Percentiles rank a stretch among this genome's conserved stretches.
phyloP scores from a whole-genome alignment of 495 filamentous ascomycete species.

The Podospora australis region DNA sequence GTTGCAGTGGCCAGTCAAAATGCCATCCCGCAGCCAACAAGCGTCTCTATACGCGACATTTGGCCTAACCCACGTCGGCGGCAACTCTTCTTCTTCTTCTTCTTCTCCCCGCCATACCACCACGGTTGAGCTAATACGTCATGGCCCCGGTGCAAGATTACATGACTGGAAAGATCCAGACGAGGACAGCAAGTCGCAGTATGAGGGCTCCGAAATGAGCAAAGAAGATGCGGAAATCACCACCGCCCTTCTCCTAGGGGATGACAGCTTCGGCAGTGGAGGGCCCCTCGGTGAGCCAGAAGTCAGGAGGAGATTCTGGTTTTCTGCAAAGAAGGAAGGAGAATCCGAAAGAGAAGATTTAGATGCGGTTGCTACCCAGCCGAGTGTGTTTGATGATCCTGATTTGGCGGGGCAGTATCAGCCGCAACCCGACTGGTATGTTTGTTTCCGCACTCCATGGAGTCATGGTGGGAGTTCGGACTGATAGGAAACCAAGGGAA shows the following conservation, averaged over 20 bases:
- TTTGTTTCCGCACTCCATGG: neutral
- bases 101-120: neutral
- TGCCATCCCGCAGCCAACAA: slow-evolving; percentile 8
- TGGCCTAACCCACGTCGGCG: slow-evolving; percentile 3
- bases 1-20: neutral
- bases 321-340: slow-evolving; percentile 7
- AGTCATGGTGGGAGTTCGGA: neutral
- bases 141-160: slow-evolving; percentile 5
- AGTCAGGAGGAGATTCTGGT: slow-evolving; percentile 12
- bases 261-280: neutral
- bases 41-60: slow-evolving; percentile 15
- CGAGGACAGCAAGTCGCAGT: slow-evolving; percentile 6
- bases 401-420: slow-evolving; percentile 45
- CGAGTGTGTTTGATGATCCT: slow-evolving; percentile 38
- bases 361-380: slow-evolving; percentile 21
- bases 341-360: slow-evolving; percentile 10
- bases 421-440: slow-evolving; percentile 44
- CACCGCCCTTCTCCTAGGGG: slow-evolving; percentile 15
- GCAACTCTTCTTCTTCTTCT: neutral
- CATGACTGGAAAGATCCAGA: slow-evolving; percentile 18
- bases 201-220: slow-evolving; percentile 17
- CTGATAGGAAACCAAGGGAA: slow-evolving; percentile 18
- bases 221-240: slow-evolving; percentile 20
- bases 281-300: slow-evolving; percentile 12
- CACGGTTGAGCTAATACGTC: slow-evolving; percentile 4